Percentiles rank a stretch among this genome's conserved stretches.
These are phyloP conservation scores for Didymella segeticola DNA, from an alignment of 2,329 filamentous ascomycete species.

Conservation along the genomic window DNA sequence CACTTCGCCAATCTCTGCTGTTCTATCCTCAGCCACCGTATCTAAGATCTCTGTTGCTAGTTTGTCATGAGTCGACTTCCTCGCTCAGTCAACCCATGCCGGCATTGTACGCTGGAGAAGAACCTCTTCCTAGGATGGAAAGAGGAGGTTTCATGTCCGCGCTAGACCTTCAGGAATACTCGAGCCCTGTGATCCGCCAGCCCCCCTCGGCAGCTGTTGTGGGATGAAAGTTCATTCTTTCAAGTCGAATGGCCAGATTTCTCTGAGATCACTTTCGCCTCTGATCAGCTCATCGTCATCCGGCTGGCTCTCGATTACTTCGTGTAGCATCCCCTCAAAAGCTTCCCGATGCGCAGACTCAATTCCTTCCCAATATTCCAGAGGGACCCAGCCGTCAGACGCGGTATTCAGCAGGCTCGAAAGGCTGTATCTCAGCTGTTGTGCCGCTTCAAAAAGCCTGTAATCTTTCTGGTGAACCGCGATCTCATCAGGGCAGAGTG, in stretches of 20 bases:
- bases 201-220: constrained; percentile 1
- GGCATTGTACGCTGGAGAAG: not conserved
- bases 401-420: constrained; percentile 40
- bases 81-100: not conserved
- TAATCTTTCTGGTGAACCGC: constrained; percentile 40
- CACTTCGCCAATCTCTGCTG: constrained; percentile 6
- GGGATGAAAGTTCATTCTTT: constrained; percentile 15
- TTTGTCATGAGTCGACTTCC: constrained; percentile 4
- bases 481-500: constrained; percentile 36
- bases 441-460: constrained; percentile 42
- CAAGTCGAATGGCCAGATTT: constrained; percentile 48
- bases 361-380: constrained; percentile 43
- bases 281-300: constrained; percentile 47
- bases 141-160: constrained; percentile 1
- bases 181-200: constrained; percentile 1
- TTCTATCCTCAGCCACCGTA: constrained; percentile 8
- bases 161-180: constrained; percentile 4
- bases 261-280: constrained; percentile 40
- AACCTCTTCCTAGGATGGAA: not conserved
- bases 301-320: constrained; percentile 37
- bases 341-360: constrained; percentile 38
- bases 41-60: constrained; percentile 11
- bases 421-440: constrained; percentile 39
- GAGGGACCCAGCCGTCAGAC: constrained; percentile 48
- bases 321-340: constrained; percentile 41